These are phyloP conservation scores for Claviceps fusiformis DNA, from an alignment of 2,329 filamentous ascomycete genomes.

Conservation along the genomic window DNA sequence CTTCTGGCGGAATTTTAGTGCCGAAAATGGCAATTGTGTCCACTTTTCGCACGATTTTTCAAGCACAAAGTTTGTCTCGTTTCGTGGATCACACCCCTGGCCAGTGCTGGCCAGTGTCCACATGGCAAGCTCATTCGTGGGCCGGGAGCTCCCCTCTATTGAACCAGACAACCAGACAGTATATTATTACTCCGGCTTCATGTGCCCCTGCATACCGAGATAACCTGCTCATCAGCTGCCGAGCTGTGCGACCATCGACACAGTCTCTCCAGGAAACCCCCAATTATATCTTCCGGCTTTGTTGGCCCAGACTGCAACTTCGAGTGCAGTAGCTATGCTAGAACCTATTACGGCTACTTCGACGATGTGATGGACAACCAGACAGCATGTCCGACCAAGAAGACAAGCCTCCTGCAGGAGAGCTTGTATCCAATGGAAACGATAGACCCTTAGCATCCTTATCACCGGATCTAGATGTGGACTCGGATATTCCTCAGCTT, in stretches of 20 bases:
- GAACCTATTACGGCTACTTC: neutral
- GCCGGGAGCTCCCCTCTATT: neutral
- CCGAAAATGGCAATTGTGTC: too few relatives aligned
- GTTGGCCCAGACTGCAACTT: neutral
- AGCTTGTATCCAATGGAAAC: conserved; percentile 20
- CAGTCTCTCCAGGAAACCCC: neutral
- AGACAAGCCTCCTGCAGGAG: conserved; percentile 28
- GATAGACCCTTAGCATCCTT: conserved; percentile 24
- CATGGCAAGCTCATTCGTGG: neutral
- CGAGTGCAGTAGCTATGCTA: neutral
- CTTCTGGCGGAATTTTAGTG: too few relatives aligned
- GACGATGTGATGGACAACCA: conserved; percentile 25
- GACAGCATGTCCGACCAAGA: conserved; percentile 33
- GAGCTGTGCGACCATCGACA: neutral
- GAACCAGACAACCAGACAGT: neutral
- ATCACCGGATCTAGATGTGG: conserved; percentile 16
- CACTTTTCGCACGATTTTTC: too few relatives aligned
- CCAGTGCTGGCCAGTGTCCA: neutral
- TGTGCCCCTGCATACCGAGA: neutral
- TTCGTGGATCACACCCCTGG: too few relatives aligned
- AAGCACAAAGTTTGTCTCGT: too few relatives aligned
- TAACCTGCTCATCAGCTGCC: neutral
- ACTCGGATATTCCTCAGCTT: conserved; percentile 7
- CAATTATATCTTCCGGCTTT: neutral
- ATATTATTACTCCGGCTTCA: neutral